These are phyloP conservation scores for Chaetomiaceae sp. DNA, from an alignment of 2,329 filamentous ascomycete genomes.

Conservation along the genomic window DNA sequence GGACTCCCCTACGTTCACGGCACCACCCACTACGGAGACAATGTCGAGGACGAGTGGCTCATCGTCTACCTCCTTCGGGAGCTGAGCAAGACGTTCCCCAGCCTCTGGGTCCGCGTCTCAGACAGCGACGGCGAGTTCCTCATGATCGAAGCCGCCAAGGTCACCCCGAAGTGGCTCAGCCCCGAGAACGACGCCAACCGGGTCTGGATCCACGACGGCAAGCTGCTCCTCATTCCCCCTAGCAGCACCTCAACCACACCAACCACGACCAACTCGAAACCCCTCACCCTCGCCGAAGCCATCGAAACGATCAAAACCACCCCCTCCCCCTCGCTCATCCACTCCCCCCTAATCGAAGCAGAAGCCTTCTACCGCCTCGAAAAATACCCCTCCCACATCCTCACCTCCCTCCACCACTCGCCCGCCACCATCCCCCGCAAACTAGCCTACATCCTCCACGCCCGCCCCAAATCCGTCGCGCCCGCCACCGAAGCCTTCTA, in stretches of 20 bases:
- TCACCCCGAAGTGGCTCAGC: conserved; percentile 83
- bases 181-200: conserved; percentile 85
- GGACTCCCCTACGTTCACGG: conserved; percentile 65
- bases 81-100: conserved; percentile 65
- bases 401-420: conserved; percentile 70
- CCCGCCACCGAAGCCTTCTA: conserved; percentile 90
- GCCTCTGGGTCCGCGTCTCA: conserved; percentile 75
- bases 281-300: conserved; percentile 62
- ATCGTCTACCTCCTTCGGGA: conserved; percentile 85
- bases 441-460: conserved; percentile 73
- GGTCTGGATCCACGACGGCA: conserved; percentile 80
- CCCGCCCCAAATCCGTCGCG: conserved; percentile 70
- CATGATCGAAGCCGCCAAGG: conserved; percentile 86
- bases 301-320: conserved; percentile 54
- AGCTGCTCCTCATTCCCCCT: conserved; percentile 68
- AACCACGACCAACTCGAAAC: conserved; percentile 31
- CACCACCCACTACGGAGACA: conserved; percentile 83
- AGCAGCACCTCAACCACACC: conserved; percentile 25
- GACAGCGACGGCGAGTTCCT: conserved; percentile 95
- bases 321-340: conserved; percentile 56
- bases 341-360: conserved; percentile 70
- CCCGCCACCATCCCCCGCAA: conserved; percentile 73
- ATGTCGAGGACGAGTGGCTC: conserved; percentile 95
- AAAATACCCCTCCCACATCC: conserved; percentile 76
- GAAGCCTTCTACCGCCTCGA: conserved; percentile 87